Conservation (phyloP, 2,329 filamentous ascomycete genomes). For the Colletotrichum sp. region DNA sequence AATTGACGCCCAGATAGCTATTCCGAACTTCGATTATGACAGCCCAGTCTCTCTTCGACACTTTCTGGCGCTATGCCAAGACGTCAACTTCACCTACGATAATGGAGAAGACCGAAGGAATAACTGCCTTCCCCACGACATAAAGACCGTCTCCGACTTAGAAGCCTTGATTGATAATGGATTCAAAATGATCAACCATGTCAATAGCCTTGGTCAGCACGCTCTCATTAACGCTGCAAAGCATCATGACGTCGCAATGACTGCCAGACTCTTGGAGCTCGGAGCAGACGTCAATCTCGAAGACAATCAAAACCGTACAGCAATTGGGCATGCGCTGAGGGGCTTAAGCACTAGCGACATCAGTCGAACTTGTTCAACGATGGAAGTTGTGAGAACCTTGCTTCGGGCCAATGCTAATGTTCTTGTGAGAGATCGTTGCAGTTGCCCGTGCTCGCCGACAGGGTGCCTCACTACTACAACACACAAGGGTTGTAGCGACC, state of each 20-base stretch:
- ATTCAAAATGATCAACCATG: not conserved
- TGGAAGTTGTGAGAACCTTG: not conserved
- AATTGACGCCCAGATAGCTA: not conserved
- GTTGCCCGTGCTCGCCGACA: not conserved
- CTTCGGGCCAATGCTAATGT: not conserved
- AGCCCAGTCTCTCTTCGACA: not conserved
- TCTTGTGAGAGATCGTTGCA: not conserved
- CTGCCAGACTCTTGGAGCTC: not conserved
- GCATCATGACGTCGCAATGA: accelerated
- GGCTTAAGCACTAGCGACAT: accelerated
- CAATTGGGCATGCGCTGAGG: not conserved
- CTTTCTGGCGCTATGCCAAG: not conserved
- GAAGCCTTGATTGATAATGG: not conserved
- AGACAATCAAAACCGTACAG: not conserved
- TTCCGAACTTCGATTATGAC: not conserved
- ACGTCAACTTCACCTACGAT: not conserved
- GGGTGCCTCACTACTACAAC: not conserved
- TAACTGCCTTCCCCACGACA: not conserved
- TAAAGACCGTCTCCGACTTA: not conserved
- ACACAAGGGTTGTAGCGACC: accelerated
- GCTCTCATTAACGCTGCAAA: not conserved
- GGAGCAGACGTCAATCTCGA: not conserved
- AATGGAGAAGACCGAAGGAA: accelerated
- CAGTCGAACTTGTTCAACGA: accelerated
- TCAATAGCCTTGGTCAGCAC: not conserved